These are phyloP conservation scores for Fomitopsis betulina DNA, from an alignment of 1,284 basidiomycete genomes.

Conservation along the genomic window DNA sequence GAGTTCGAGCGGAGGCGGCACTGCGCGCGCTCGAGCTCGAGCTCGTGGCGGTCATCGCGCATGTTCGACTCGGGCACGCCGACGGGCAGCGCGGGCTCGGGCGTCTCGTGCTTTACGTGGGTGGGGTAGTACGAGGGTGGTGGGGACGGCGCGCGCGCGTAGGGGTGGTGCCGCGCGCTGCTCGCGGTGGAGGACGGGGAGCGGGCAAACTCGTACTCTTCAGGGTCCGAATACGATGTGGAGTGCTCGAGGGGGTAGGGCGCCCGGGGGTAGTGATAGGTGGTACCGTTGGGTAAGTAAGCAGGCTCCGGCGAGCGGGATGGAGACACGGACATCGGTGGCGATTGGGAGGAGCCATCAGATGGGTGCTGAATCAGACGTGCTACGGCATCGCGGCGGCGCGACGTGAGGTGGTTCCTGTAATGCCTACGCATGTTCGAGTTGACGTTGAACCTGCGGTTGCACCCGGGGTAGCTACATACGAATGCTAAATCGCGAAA, in stretches of 20 bases:
- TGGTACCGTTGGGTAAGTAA: background rate
- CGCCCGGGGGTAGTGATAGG: background rate
- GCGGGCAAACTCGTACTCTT: background rate
- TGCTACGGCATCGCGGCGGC: slow-evolving; percentile 18
- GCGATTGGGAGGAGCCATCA: background rate
- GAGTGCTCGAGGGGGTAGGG: background rate
- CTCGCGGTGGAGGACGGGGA: background rate
- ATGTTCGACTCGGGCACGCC: slow-evolving; percentile 5
- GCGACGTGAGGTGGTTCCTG: slow-evolving; percentile 29
- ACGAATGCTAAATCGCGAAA: slow-evolving; percentile 26
- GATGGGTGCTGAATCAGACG: slow-evolving; percentile 14
- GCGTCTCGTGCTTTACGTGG: background rate
- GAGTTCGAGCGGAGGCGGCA: slow-evolving; percentile 6
- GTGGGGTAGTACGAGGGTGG: background rate
- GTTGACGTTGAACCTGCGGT: slow-evolving; percentile 37
- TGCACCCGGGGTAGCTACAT: slow-evolving; percentile 35
- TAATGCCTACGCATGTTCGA: slow-evolving; percentile 42
- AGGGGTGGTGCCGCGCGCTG: background rate
- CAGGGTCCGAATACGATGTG: background rate
- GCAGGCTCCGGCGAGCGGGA: slow-evolving; percentile 1
- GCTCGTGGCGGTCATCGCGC: slow-evolving; percentile 2
- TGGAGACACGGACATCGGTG: slow-evolving; percentile 2
- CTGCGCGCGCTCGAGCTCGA: background rate
- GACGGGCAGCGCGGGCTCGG: background rate
- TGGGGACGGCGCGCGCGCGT: background rate